Conservation (phyloP, 2,329 filamentous ascomycete genomes). For the Onygenales sp. region DNA sequence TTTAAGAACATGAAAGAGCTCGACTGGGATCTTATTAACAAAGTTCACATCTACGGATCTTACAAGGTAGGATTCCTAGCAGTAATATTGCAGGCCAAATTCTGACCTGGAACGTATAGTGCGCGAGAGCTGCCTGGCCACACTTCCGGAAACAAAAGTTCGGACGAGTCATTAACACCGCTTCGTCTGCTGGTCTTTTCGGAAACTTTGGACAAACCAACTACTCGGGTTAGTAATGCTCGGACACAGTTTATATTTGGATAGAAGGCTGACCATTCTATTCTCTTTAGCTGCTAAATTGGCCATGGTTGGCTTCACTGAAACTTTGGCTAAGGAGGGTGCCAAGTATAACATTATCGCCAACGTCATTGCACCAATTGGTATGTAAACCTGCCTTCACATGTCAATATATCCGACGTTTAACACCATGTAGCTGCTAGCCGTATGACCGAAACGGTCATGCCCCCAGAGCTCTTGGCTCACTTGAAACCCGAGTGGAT, state of each 20-base stretch:
- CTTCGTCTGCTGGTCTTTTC: slow-evolving; percentile 91
- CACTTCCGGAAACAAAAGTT: slow-evolving; percentile 99
- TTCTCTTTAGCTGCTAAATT: slow-evolving; percentile 66
- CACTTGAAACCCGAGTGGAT: slow-evolving; percentile 89
- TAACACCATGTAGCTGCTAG: slow-evolving; percentile 57
- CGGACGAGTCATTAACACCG: slow-evolving; percentile 90
- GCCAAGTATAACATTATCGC: slow-evolving; percentile 93
- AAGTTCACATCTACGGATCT: slow-evolving; percentile 83
- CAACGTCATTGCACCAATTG: slow-evolving; percentile 90
- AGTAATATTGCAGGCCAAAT: background rate
- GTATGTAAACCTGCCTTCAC: slow-evolving; percentile 18
- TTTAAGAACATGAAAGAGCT: slow-evolving; percentile 98
- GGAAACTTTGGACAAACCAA: slow-evolving; percentile 94
- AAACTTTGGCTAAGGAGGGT: slow-evolving; percentile 96
- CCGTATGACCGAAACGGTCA: slow-evolving; percentile 89
- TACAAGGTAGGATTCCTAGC: slow-evolving; percentile 56
- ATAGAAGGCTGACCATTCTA: slow-evolving; percentile 7
- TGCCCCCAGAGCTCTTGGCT: slow-evolving; percentile 86
- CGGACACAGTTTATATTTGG: slow-evolving; percentile 1
- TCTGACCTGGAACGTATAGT: slow-evolving; percentile 34
- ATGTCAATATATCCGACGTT: background rate
- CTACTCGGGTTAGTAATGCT: slow-evolving; percentile 58
- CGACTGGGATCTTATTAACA: slow-evolving; percentile 93
- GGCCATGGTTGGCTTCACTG: slow-evolving; percentile 90
- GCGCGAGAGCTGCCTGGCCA: slow-evolving; percentile 86